Base-by-base conservation (phyloP, 192 early-diverging fungal genomes). In the Entrophospora sp. region DNA sequence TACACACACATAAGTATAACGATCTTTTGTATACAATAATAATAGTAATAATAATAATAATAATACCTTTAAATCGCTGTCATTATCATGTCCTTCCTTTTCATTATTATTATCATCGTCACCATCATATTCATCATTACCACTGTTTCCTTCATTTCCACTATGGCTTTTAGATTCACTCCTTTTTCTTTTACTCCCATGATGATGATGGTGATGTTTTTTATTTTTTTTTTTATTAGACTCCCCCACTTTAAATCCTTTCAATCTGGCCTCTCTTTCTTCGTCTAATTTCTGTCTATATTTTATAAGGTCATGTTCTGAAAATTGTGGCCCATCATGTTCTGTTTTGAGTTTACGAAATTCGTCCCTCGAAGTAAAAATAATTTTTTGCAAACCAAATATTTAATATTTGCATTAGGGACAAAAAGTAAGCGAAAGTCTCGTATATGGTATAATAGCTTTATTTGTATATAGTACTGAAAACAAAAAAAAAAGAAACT, bases 231-330 rank as follows among this genome's bases (percentile, higher is more conserved):
- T 57, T 10, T 22, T 57, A 7, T 14, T 22, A 35, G 34, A 46
- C 18, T 16, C 20, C 4, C 30, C 30, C 3, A 20, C 20, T 30
- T 25, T 9, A 27, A 25, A 13, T 8, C 18, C 31, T 57, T 57
- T 57, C 20, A 57, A 34, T 57, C 36, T 57, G 1, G 55, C 55
- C 8, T 57, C 55, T 57, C 55, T 57, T 57, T 57, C 55, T 22
- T 57, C 35, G 9, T 57, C 55, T 20, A 57, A 57, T 57, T 57
- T 36, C 36, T 37, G 10, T 4, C 55, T 31, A 57, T 57, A 57
- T 36, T 57, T 36, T 18, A 20, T 22, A 24, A 57, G 55, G 8
- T 57, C 55, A 36, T 18, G 20, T 20, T 57, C 55, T 9, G 55
- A 57, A 36, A 57, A 34, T 36, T 57, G 18, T 16, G 55, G 55